A percentile compares a stretch with the other conserved stretches of the same genome.
phyloP scores from a whole-genome alignment of 768 basidiomycete genomes.

The Hemileccinum impolitum region DNA sequence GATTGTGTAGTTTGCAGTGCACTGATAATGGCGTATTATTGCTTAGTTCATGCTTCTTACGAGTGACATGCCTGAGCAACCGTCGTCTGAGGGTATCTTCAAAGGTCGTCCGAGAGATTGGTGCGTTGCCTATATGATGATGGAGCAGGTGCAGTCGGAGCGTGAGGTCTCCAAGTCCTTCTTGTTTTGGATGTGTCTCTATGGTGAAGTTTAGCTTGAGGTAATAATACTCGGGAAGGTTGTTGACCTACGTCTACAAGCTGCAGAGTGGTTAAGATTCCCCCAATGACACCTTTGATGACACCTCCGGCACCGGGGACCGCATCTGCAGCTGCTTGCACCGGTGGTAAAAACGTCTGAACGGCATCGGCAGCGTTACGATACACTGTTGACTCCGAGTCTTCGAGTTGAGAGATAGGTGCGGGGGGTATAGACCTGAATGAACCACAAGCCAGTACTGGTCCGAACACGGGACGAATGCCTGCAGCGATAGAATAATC shows the following conservation, averaged over 20 bases:
- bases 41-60: too few relatives aligned
- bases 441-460: too few relatives aligned
- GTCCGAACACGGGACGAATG: too few relatives aligned
- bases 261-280: background rate
- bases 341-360: conserved; percentile 5
- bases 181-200: conserved; percentile 8
- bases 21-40: too few relatives aligned
- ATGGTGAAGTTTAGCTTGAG: background rate
- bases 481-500: too few relatives aligned
- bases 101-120: background rate
- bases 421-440: too few relatives aligned
- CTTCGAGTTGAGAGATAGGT: too few relatives aligned
- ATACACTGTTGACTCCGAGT: too few relatives aligned
- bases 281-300: conserved; percentile 1
- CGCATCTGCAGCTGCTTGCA: background rate
- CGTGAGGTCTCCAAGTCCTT: background rate
- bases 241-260: conserved; percentile 2
- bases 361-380: background rate
- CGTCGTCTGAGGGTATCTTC: background rate
- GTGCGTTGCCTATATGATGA: background rate
- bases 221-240: background rate
- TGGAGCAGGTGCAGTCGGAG: background rate
- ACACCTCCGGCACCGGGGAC: background rate
- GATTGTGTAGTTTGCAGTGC: background rate
- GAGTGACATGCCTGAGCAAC: too few relatives aligned